These are phyloP conservation scores for Raphanus raphanistrum DNA, from an alignment of 345 rosid genomes.

Conservation along the genomic window DNA sequence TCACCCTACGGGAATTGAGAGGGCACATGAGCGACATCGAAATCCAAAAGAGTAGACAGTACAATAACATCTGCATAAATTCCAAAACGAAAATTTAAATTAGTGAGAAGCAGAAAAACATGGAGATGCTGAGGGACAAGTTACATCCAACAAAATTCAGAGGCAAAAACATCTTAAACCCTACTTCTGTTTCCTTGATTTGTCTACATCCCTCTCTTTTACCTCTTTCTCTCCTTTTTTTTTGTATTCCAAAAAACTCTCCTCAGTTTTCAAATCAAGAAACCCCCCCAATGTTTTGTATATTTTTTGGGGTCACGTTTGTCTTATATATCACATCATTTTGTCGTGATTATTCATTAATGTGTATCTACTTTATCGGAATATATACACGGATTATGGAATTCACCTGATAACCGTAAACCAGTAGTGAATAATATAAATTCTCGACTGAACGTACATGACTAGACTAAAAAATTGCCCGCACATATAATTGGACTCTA, in stretches of 20 bases:
- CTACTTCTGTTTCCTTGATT: slow-evolving; percentile 39
- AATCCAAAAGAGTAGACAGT: slow-evolving; percentile 35
- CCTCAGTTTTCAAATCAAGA: slow-evolving; percentile 36
- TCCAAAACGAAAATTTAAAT: slow-evolving; percentile 22
- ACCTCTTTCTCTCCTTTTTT: slow-evolving; percentile 25
- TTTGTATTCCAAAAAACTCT: slow-evolving; percentile 26
- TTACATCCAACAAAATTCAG: slow-evolving; percentile 32
- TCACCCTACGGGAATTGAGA: background rate
- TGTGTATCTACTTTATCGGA: slow-evolving; percentile 8
- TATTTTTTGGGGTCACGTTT: slow-evolving; percentile 28
- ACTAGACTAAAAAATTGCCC: background rate
- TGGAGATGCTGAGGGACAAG: slow-evolving; percentile 37
- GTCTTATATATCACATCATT: slow-evolving; percentile 33
- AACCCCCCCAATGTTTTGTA: background rate
- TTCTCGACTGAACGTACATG: slow-evolving; percentile 4
- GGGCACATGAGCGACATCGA: slow-evolving; percentile 9
- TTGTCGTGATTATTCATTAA: slow-evolving; percentile 27
- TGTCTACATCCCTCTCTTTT: slow-evolving; percentile 30
- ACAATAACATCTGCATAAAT: slow-evolving; percentile 24
- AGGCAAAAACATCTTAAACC: slow-evolving; percentile 39
- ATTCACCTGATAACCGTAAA: slow-evolving; percentile 22
- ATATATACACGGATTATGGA: background rate
- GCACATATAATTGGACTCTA: slow-evolving; percentile 6
- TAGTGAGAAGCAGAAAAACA: slow-evolving; percentile 17
- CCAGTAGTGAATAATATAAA: slow-evolving; percentile 7